Conservation (phyloP, 192 early-diverging fungal genomes). For the Haplosporangium gracile region DNA sequence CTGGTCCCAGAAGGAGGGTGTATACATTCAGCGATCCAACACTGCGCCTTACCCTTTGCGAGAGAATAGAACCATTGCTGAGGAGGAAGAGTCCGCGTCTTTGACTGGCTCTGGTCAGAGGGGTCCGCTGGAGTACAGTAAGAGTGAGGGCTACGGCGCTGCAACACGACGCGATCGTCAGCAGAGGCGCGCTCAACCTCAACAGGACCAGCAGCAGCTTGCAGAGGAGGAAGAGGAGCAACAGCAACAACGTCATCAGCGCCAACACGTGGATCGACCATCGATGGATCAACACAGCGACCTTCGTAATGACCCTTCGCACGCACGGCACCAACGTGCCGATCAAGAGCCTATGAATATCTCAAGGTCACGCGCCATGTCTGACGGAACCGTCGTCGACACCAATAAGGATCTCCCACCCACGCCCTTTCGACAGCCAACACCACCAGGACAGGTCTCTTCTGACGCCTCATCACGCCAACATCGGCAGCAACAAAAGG, state of each 20-base stretch:
- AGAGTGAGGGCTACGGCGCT: conserved; percentile 26
- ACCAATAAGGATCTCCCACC: conserved; percentile 40
- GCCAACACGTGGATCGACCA: background rate
- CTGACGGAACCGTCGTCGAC: conserved; percentile 6
- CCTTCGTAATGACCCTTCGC: background rate
- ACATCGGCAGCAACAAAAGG: background rate
- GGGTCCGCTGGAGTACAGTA: conserved; percentile 29
- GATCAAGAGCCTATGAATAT: conserved; percentile 10
- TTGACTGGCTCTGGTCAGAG: background rate
- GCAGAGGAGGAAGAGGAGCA: conserved; percentile 1
- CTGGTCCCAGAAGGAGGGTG: conserved; percentile 39
- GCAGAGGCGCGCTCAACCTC: conserved; percentile 22
- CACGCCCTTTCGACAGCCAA: conserved; percentile 12
- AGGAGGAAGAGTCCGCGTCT: conserved; percentile 24
- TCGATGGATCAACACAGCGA: background rate
- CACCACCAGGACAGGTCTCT: background rate
- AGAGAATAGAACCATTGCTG: conserved; percentile 28
- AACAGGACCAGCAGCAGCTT: conserved; percentile 6
- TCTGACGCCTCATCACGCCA: background rate
- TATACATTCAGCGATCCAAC: conserved; percentile 40
- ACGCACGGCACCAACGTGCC: background rate
- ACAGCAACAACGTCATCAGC: conserved; percentile 3
- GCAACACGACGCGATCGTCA: conserved; percentile 17
- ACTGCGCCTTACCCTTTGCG: conserved; percentile 30
- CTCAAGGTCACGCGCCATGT: conserved; percentile 15